phyloP scores from a whole-genome alignment of 495 filamentous ascomycete genomes.

The Penicillium chermesinum region DNA sequence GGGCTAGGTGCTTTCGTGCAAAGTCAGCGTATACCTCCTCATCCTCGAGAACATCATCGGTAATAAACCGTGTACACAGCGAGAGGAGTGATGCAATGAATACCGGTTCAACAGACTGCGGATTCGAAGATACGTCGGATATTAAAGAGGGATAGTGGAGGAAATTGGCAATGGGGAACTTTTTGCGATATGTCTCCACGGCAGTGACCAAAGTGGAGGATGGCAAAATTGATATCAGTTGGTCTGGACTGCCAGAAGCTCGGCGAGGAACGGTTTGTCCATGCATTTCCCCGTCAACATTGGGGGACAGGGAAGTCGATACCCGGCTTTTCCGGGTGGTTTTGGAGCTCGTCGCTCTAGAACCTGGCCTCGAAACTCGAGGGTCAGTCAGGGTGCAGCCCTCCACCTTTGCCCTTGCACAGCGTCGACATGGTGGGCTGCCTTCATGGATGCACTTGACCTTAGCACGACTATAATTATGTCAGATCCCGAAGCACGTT shows the following conservation, averaged over 20 bases:
- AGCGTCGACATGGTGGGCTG: constrained; percentile 36
- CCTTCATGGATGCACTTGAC: constrained; percentile 42
- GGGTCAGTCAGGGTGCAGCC: constrained; percentile 33
- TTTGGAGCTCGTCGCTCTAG: constrained; percentile 1
- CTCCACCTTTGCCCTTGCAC: constrained; percentile 21
- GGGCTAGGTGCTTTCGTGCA: constrained; percentile 33
- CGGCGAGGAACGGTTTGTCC: neutral
- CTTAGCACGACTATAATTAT: constrained; percentile 30
- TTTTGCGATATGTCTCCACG: constrained; percentile 38
- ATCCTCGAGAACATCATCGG: constrained; percentile 20
- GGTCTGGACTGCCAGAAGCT: constrained; percentile 3
- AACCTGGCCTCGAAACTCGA: constrained; percentile 10
- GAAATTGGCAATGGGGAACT: constrained; percentile 41
- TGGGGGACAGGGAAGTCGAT: constrained; percentile 1
- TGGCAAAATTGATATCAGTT: constrained; percentile 26
- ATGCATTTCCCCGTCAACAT: neutral
- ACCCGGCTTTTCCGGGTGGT: constrained; percentile 14
- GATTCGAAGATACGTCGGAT: constrained; percentile 34
- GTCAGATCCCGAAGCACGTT: no score
- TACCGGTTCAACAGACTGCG: constrained; percentile 33
- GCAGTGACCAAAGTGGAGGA: constrained; percentile 33
- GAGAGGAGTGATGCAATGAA: constrained; percentile 39
- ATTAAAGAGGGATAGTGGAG: constrained; percentile 43
- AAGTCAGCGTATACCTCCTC: constrained; percentile 36
- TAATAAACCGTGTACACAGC: constrained; percentile 38